These are phyloP conservation scores for grape (Vitis vinifera) DNA, from an alignment of 164 flowering plant species.

Conservation along the genomic window ASM3070453v1 NC_081811.1:29320501-29321000, in stretches of 20 bases:
- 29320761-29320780: neutral
- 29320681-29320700: slow-evolving; percentile 60
- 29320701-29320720: slow-evolving; percentile 5
- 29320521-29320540: slow-evolving; percentile 87
- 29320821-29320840: no score
- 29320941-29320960: no score
- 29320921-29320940: no score
- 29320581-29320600: slow-evolving; percentile 59
- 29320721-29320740: no score
- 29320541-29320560: slow-evolving; percentile 56
- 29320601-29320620: slow-evolving; percentile 74
- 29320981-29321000: no score
- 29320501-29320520: slow-evolving; percentile 13
- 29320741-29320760: neutral
- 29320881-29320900: no score
- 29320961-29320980: no score
- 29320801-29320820: no score
- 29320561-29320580: slow-evolving; percentile 59
- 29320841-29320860: no score
- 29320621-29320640: slow-evolving; percentile 88
- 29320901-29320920: no score
- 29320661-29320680: slow-evolving; percentile 57
- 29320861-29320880: no score
- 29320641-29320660: slow-evolving; percentile 74
- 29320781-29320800: neutral